These are phyloP conservation scores for Catharanthus roseus DNA, from an alignment of 257 asterid species.

Conservation along the genomic window DNA sequence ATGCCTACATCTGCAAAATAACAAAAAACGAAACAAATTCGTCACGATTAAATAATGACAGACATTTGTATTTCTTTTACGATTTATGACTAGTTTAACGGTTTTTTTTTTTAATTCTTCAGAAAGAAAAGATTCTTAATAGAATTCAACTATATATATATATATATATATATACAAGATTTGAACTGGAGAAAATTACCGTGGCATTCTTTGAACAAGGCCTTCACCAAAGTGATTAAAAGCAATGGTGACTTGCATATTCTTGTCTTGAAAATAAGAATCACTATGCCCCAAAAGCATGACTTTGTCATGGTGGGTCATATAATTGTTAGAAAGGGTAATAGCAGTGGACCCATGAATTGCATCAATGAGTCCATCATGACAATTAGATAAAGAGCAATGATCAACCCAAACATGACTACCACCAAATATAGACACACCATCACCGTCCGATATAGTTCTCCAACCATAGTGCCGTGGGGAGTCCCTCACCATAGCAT, in stretches of 20 bases:
- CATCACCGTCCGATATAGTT: constrained; percentile 74
- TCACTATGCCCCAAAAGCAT: constrained; percentile 84
- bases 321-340: constrained; percentile 58
- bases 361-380: constrained; percentile 68
- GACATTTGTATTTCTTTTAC: no score
- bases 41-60: not conserved
- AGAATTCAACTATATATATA: no score
- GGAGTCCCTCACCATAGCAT: constrained; percentile 62
- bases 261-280: constrained; percentile 44
- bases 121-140: no score
- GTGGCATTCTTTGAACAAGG: constrained; percentile 82
- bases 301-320: constrained; percentile 78
- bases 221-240: constrained; percentile 88
- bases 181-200: no score
- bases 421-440: constrained; percentile 65
- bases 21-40: not conserved
- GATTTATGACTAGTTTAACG: no score
- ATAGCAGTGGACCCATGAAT: constrained; percentile 64
- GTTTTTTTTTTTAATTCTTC: no score
- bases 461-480: constrained; percentile 73
- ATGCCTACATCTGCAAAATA: constrained; percentile 65
- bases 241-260: constrained; percentile 72
- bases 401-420: constrained; percentile 86
- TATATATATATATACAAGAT: no score
- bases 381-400: constrained; percentile 57